Evolutionary conservation across 148 eudicot species (phyloP), one percentile per base, ranked within the genome.

Genomic region (Fallopia convolvulus): DNA sequence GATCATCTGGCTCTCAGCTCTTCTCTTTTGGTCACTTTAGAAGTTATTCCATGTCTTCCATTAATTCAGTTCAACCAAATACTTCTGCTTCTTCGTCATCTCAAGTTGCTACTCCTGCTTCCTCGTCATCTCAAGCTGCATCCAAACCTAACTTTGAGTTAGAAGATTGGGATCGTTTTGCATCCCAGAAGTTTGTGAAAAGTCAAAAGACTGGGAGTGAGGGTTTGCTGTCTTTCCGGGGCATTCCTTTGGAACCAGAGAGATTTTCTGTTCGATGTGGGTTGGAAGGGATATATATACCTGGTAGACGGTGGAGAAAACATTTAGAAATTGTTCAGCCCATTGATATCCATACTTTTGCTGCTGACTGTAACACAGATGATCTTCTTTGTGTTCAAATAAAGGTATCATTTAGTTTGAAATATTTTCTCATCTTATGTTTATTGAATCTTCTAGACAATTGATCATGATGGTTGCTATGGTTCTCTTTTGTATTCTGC

Each of bases 201-300:
- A 82, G 85, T 82, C 84, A 81, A 75, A 90, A 83, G 77, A 79
- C 81, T 74, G 93, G 87, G 80, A 84, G 80, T 61, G 89, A 91
- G 78, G 94, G 88, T 50, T 83, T 91, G 77, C 85, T 93, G 72
- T 95, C 99, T 76, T 95, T 95, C 77, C 91, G 99, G 56, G 99
- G 99, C 79, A 91, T 92, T 76, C 82, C 97, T 73, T 76, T 93
- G 84, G 94, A 89, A 84, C 97, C 90, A 39, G 92, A 95, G 80
- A 95, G 99, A 74, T 95, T 95, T 80, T 92, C 97, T 77, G 97
- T 91, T 80, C 85, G 87, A 74, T 92, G 97, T 84, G 99, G 97
- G 79, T 83, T 95, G 85, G 97, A 95, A 78, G 99, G 97, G 46
- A 95, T 95, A 74, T 93, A 91, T 56, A 85, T 84, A 65, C 99